A percentile compares a stretch with the other conserved stretches of the same genome.
Evolutionary conservation across 768 basidiomycete genomes (phyloP).

Genomic region (Lactarius pseudohatsudake): DNA sequence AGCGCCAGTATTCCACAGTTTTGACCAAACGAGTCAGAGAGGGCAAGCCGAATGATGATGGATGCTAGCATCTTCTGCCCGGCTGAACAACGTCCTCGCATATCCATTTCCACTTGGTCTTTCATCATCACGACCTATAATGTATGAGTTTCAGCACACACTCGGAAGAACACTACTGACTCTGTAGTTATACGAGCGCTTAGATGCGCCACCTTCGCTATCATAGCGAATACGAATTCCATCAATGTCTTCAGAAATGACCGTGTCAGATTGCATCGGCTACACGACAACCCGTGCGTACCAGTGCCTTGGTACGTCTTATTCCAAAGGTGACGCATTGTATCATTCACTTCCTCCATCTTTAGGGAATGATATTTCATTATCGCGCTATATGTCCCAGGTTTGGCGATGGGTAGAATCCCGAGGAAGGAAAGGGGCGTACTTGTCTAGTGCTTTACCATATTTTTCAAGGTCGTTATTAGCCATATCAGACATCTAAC

Average conservation of each 20-base stretch:
- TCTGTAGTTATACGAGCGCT: slow-evolving; percentile 95
- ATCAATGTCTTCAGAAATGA: slow-evolving; percentile 75
- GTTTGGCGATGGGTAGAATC: not conserved
- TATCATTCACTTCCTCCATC: slow-evolving; percentile 99
- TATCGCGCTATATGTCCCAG: slow-evolving; percentile 68
- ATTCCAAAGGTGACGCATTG: slow-evolving; percentile 96
- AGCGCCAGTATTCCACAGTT: slow-evolving; percentile 97
- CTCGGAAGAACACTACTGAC: slow-evolving; percentile 45
- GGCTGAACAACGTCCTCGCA: slow-evolving; percentile 97
- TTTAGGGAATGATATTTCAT: slow-evolving; percentile 98
- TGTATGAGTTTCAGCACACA: slow-evolving; percentile 21
- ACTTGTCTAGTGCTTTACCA: slow-evolving; percentile 96
- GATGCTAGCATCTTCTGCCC: slow-evolving; percentile 99
- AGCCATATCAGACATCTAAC: slow-evolving; percentile 94
- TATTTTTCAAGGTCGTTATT: slow-evolving; percentile 98
- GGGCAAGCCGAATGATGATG: slow-evolving; percentile 94
- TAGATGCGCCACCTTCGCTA: slow-evolving; percentile 84
- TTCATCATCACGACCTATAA: slow-evolving; percentile 96
- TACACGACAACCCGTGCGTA: slow-evolving; percentile 36
- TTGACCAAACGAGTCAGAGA: slow-evolving; percentile 96
- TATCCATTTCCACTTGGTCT: slow-evolving; percentile 99
- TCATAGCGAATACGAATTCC: slow-evolving; percentile 95
- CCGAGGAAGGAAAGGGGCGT: slow-evolving; percentile 32
- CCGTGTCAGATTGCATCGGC: not conserved
- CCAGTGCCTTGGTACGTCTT: slow-evolving; percentile 99